Base-by-base conservation (phyloP, 2,329 filamentous ascomycete genomes). In the Alternaria sp. region DNA sequence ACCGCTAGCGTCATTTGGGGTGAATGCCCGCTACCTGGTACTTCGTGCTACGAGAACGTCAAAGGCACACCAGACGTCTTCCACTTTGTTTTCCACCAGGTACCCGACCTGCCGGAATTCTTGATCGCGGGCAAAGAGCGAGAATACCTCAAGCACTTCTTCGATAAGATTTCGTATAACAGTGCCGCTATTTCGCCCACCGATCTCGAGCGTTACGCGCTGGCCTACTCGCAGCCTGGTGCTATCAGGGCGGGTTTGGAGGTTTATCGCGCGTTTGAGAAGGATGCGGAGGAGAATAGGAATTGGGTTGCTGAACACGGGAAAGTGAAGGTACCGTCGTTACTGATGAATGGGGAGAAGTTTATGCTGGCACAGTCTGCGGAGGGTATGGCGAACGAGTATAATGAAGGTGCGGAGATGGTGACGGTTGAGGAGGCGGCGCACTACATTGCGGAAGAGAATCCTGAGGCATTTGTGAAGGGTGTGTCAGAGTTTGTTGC, bases 1-100 rank as follows among this genome's bases (percentile, higher is more conserved):
- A 74, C 78, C 0, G 73, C 73, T 1, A 81, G 74, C 81, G 82
- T 62, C 2, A 46, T 59, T 1, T 59, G 57, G 57, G 57, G 57
- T 5, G 57, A 59, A 30, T 59, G 57, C 6, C 57, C 49, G 2
- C 26, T 59, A 9, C 57, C 57, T 6, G 49, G 57, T 13, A 59
- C 57, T 1, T 59, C 57, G 1, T 59, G 30, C 15, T 59, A 59
- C 19, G 57, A 59, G 26, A 6, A 25, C 1, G 13, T 46, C 6
- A 59, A 59, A 13, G 17, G 36, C 11, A 54, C 19, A 1, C 19
- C 40, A 0, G 57, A 53, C 6, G 17, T 53, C 8, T 53, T 59
- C n/a, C 57, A 53, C n/a, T 59, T 54, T 13, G 57, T 59, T 0
- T 59, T 59, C 2, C 56, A 59, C 5, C 56, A 59, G 4, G 58